Evolutionary conservation across 2,329 filamentous ascomycete species (phyloP).

Genomic region (Fusarium devonianum): DNA sequence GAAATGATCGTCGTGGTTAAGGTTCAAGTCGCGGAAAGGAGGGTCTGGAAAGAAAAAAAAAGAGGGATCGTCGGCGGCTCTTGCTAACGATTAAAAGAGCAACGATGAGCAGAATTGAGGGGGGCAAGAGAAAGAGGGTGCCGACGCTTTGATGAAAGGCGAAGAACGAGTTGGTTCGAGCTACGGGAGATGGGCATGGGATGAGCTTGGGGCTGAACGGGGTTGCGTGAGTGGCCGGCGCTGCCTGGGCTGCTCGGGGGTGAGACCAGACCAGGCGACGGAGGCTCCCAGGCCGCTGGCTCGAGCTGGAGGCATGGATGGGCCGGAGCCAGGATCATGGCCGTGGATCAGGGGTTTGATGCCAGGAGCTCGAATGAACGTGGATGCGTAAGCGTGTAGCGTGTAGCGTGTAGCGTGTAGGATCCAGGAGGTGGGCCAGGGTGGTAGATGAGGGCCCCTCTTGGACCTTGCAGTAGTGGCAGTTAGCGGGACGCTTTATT

Average conservation of each 20-base stretch:
- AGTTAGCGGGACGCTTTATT: conserved; percentile 42
- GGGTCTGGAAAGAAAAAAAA: conserved; percentile 31
- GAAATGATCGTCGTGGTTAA: conserved; percentile 29
- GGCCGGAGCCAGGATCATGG: conserved; percentile 4
- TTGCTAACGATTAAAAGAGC: conserved; percentile 33
- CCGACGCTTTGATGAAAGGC: conserved; percentile 22
- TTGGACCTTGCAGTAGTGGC: conserved; percentile 37
- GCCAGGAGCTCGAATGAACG: too few relatives aligned
- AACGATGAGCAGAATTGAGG: conserved; percentile 13
- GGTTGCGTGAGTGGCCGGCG: background rate
- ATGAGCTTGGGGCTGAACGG: background rate
- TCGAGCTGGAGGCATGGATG: conserved; percentile 1
- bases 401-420: too few relatives aligned
- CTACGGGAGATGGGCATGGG: conserved; percentile 14
- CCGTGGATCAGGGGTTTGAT: background rate
- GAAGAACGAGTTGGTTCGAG: conserved; percentile 20
- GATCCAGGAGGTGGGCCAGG: conserved; percentile 12
- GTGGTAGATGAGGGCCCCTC: conserved; percentile 23
- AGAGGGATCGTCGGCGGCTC: conserved; percentile 39
- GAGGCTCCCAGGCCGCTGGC: conserved; percentile 11
- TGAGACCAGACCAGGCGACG: background rate
- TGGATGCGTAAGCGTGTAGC: too few relatives aligned
- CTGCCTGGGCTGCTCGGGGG: background rate
- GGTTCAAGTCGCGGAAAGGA: conserved; percentile 17
- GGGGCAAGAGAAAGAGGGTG: conserved; percentile 26